These are phyloP conservation scores for Polyporus tsugae DNA, from an alignment of 1,284 basidiomycete species.

Conservation along the genomic window DNA sequence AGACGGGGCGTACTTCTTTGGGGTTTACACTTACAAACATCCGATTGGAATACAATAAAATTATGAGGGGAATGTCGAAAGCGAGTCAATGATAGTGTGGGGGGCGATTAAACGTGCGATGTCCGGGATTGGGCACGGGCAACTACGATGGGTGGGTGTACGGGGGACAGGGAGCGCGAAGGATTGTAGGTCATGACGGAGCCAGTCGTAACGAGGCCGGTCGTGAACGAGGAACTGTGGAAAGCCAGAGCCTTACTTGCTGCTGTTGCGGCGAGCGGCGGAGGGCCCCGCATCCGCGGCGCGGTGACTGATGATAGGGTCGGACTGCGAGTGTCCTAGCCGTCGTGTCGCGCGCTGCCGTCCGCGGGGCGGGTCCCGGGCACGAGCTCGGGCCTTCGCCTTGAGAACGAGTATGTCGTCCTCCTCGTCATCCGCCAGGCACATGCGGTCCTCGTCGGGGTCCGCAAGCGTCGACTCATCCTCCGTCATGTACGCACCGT, in stretches of 20 bases:
- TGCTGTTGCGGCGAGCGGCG: constrained; percentile 31
- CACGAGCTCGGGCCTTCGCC: constrained; percentile 31
- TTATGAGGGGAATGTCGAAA: constrained; percentile 32
- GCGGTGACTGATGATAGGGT: constrained; percentile 40
- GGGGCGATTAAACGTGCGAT: constrained; percentile 26
- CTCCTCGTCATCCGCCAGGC: constrained; percentile 42
- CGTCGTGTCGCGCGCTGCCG: constrained; percentile 40
- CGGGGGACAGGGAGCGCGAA: neutral
- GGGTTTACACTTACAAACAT: constrained; percentile 29
- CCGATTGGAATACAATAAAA: constrained; percentile 30
- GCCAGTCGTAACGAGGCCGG: constrained; percentile 11
- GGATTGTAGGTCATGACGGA: constrained; percentile 19
- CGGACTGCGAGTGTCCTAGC: constrained; percentile 45
- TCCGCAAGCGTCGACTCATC: constrained; percentile 36
- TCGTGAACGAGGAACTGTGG: constrained; percentile 6
- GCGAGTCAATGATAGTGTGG: constrained; percentile 19
- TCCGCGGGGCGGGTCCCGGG: constrained; percentile 40
- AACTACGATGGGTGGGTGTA: constrained; percentile 9
- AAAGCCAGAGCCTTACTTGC: constrained; percentile 27
- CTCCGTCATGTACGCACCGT: constrained; percentile 39
- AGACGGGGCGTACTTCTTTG: constrained; percentile 20
- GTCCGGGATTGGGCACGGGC: constrained; percentile 28
- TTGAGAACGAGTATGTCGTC: constrained; percentile 39
- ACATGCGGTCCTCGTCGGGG: constrained; percentile 33
- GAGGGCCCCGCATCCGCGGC: constrained; percentile 30